Conservation (phyloP, 345 rosid genomes). For the Euphorbia peplus region DNA sequence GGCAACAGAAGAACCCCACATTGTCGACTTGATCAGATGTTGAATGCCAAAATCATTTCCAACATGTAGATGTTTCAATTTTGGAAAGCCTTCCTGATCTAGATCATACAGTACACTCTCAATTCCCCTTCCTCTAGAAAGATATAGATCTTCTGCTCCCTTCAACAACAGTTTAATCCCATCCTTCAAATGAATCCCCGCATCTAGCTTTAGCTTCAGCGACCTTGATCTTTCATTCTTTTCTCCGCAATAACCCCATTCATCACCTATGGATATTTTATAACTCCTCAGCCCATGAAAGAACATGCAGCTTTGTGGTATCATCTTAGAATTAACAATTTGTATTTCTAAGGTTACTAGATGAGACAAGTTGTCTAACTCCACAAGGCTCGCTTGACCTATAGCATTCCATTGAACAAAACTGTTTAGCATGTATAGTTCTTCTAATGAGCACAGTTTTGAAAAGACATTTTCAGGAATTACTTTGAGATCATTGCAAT, state of each 20-base stretch:
- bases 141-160: not conserved
- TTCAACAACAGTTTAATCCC: not conserved
- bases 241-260: slow-evolving; percentile 11
- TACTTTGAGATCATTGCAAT: slow-evolving; percentile 17
- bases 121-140: not conserved
- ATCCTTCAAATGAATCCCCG: not conserved
- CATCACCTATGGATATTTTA: slow-evolving; percentile 20
- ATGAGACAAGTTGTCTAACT: slow-evolving; percentile 17
- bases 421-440: slow-evolving; percentile 16
- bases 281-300: slow-evolving; percentile 3
- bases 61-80: not conserved
- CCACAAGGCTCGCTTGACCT: slow-evolving; percentile 15
- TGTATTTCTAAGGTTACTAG: slow-evolving; percentile 16
- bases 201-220: slow-evolving; percentile 13
- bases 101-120: not conserved
- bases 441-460: slow-evolving; percentile 27
- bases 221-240: not conserved
- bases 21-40: slow-evolving; percentile 3
- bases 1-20: not conserved
- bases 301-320: slow-evolving; percentile 1
- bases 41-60: not conserved
- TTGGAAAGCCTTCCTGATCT: slow-evolving; percentile 1
- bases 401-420: slow-evolving; percentile 30
- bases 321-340: not conserved
- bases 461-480: slow-evolving; percentile 30